These are phyloP conservation scores for Macrophomina pseudophaseolina DNA, from an alignment of 2,329 filamentous ascomycete genomes.

Conservation along the genomic window DNA sequence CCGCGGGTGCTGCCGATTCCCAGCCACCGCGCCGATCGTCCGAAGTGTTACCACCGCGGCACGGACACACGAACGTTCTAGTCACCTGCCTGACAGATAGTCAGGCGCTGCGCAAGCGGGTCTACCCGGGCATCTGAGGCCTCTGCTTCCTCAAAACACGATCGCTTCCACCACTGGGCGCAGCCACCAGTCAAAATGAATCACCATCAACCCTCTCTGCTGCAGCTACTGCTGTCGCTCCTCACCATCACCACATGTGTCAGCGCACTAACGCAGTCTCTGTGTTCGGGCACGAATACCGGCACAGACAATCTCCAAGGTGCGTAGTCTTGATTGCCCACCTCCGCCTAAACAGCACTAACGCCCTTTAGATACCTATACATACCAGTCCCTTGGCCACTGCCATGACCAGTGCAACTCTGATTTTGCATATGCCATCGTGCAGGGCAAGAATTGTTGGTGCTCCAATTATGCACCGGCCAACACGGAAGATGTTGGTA, in stretches of 20 bases:
- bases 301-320: conserved; percentile 40
- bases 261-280: conserved; percentile 38
- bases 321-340: conserved; percentile 30
- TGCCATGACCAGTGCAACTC: conserved; percentile 65
- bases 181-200: conserved; percentile 8
- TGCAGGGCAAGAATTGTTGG: conserved; percentile 72
- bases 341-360: not conserved
- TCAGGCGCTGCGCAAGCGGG: conserved; percentile 17
- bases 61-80: conserved; percentile 24
- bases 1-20: conserved; percentile 1
- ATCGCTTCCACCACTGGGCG: conserved; percentile 3
- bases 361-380: conserved; percentile 37
- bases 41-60: conserved; percentile 23
- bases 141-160: conserved; percentile 8
- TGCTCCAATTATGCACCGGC: conserved; percentile 72
- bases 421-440: conserved; percentile 69
- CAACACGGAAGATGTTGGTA: conserved; percentile 42
- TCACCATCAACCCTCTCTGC: not conserved
- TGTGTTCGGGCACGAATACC: conserved; percentile 54
- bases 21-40: conserved; percentile 13
- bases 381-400: conserved; percentile 69
- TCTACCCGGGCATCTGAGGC: not conserved
- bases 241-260: conserved; percentile 12
- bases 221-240: conserved; percentile 12
- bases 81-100: conserved; percentile 13